A percentile compares a stretch with the other conserved stretches of the same genome.
These are phyloP conservation scores for Aspergillus egyptiacus DNA, from an alignment of 495 filamentous ascomycete species.

Conservation along the genomic window DNA sequence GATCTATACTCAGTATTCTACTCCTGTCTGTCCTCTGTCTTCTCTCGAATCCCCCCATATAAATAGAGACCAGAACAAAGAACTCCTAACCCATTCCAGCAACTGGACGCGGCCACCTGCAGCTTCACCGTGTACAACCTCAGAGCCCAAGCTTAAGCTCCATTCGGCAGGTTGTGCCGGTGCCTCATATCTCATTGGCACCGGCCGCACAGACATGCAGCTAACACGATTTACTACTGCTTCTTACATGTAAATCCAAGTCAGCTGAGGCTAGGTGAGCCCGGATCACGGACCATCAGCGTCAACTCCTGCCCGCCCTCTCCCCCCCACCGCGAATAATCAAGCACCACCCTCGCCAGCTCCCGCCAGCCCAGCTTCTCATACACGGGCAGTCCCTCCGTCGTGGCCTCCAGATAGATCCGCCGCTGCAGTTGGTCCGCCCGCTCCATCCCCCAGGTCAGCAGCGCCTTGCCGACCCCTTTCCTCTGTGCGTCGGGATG, in stretches of 20 bases:
- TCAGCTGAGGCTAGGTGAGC: background rate
- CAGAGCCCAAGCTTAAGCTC: background rate
- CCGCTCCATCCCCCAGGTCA: conserved; percentile 43
- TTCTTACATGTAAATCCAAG: background rate
- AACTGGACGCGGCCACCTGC: conserved; percentile 13
- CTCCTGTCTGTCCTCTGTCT: too few species aligned
- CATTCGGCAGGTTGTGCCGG: conserved; percentile 20
- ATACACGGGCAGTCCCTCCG: conserved; percentile 47
- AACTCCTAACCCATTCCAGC: background rate
- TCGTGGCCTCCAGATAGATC: conserved; percentile 52
- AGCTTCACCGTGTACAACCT: too few species aligned
- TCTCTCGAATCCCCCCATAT: background rate
- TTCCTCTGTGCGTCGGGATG: conserved; percentile 41
- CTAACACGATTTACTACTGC: background rate
- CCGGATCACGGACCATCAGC: conserved; percentile 24
- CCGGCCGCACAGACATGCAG: background rate
- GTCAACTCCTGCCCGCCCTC: conserved; percentile 22
- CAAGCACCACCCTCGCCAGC: conserved; percentile 37
- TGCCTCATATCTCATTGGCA: background rate
- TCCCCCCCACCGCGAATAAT: conserved; percentile 30
- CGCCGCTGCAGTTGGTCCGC: conserved; percentile 43
- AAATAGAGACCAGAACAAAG: background rate
- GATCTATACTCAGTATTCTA: background rate
- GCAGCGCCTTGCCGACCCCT: conserved; percentile 44
- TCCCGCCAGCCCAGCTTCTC: conserved; percentile 40